phyloP scores from a whole-genome alignment of 768 basidiomycete species.

The Mycena haematopus region DNA sequence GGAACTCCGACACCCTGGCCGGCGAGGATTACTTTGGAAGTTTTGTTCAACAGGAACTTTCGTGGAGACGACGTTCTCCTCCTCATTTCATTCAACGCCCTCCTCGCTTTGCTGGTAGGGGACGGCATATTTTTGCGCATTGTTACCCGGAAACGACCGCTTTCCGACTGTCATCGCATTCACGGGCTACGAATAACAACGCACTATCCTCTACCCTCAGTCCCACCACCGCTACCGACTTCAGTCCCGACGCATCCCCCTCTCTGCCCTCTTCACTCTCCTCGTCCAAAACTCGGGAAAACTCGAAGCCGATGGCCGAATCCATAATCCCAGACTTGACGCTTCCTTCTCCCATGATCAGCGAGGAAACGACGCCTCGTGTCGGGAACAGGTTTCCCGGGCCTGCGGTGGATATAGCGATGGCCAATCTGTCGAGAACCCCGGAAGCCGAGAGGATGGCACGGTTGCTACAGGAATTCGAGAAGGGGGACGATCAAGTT shows the following conservation, averaged over 20 bases:
- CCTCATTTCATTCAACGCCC: not conserved
- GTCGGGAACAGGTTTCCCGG: not conserved
- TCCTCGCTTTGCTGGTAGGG: too few species aligned
- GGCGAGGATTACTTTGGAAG: not conserved
- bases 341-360: not conserved
- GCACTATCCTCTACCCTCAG: too few species aligned
- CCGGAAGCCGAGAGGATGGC: not conserved
- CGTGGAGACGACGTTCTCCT: not conserved
- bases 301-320: too few species aligned
- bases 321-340: too few species aligned
- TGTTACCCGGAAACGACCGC: not conserved
- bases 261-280: too few species aligned
- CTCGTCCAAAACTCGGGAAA: too few species aligned
- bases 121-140: not conserved
- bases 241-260: too few species aligned
- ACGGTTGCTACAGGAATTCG: not conserved
- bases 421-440: not conserved
- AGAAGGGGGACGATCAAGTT: not conserved
- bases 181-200: too few species aligned
- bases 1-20: slow-evolving; percentile 10
- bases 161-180: too few species aligned
- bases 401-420: not conserved
- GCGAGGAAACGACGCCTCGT: too few species aligned
- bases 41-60: too few species aligned
- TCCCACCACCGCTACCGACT: too few species aligned